Percentiles rank a stretch among this genome's conserved stretches.
phyloP scores from a whole-genome alignment of 139 green algal genomes.

The Picochlorum sp. region DNA sequence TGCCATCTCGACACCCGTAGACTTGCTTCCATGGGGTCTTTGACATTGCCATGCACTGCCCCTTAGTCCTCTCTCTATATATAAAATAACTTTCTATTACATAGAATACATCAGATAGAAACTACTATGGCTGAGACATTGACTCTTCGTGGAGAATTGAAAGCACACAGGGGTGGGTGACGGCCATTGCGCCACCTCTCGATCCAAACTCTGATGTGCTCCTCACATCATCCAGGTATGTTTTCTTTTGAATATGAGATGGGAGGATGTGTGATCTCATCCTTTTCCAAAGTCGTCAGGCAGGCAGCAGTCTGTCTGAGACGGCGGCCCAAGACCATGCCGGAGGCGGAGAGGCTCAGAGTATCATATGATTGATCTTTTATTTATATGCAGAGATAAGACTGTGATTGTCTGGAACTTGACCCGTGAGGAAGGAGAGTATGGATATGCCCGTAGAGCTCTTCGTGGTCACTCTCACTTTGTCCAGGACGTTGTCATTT shows the following conservation, averaged over 20 bases:
- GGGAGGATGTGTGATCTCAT: not conserved
- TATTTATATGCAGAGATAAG: conserved; percentile 77
- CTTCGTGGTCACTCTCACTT: conserved; percentile 91
- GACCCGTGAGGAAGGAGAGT: conserved; percentile 65
- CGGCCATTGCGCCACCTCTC: conserved; percentile 86
- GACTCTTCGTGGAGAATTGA: conserved; percentile 60
- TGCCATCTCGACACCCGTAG: no score
- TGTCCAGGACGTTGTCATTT: conserved; percentile 98
- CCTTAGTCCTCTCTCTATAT: no score
- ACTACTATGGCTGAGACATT: conserved; percentile 71
- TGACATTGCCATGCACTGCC: not conserved
- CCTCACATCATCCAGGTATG: conserved; percentile 83
- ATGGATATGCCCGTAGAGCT: conserved; percentile 67
- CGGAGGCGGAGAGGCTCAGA: no score
- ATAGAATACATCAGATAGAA: not conserved
- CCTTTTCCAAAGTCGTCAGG: no score
- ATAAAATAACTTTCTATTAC: not conserved
- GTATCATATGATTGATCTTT: not conserved
- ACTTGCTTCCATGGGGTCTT: no score
- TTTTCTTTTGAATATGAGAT: not conserved
- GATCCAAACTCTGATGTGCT: conserved; percentile 88
- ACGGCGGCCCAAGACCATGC: not conserved
- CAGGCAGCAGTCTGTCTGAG: not conserved
- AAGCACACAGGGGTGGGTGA: conserved; percentile 76
- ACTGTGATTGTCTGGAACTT: conserved; percentile 92